Base-by-base conservation (phyloP, 2,329 filamentous ascomycete species). In the Talaromyces rugulosus region DNA sequence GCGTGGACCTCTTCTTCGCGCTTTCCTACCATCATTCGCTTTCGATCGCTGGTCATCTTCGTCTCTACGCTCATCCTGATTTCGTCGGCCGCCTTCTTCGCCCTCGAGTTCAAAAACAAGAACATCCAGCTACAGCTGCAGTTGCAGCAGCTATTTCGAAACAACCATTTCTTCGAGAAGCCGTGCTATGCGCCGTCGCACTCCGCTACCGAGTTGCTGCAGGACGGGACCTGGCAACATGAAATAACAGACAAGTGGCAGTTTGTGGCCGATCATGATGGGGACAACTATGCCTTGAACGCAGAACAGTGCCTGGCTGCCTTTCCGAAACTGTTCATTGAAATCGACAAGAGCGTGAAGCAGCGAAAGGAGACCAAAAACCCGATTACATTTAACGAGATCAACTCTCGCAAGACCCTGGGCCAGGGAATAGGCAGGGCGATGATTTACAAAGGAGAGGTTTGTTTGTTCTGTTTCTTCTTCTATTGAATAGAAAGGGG, bases 311-410 rank as follows among this genome's bases (percentile, higher is more conserved):
- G 76, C 53, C 69, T 66, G n/a, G 60, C 61, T n/a, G 76, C 76
- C n/a, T 78, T 78, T 50, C 76, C 76, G 2, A 76, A 75, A 57
- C 62, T 78, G 18, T 78, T 75, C 51, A 60, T 64, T 5, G 76
- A 78, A 60, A 65, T 77, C 27, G 72, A 77, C 27, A 74, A 73
- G 57, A 69, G 73, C 12, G 71, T 68, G 8, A 54, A 53, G 3
- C 53, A 66, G 16, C 69, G 68, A 31, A 59, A 60, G 16, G 62
- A 66, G 1, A 69, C 68, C 11, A 67, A 67, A 40, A 64, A 61
- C n/a, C 65, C 30, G 0, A 72, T 78, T 34, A 67, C 65, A 0
- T 76, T 69, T n/a, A 64, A 72, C 11, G 76, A 77, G 56, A 61
- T 78, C 52, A 68, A 76, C 59, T 71, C 67, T 4, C 63, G 70